These are phyloP conservation scores for Paramecium sexaurelia DNA, from an alignment of 73 alveolate species.

Conservation along the genomic window DNA sequence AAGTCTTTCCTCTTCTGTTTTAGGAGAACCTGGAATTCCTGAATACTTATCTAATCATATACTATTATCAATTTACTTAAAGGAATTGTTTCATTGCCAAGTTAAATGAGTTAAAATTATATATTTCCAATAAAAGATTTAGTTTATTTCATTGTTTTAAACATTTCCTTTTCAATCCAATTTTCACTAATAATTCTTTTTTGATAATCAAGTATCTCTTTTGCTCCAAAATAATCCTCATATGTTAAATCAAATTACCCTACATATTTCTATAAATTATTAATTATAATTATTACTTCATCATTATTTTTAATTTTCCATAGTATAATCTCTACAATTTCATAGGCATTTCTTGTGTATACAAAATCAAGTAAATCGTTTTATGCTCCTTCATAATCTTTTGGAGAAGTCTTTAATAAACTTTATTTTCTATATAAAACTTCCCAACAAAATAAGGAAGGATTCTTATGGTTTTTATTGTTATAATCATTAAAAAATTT, in stretches of 20 bases:
- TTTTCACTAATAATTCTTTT: background rate
- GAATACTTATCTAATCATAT: background rate
- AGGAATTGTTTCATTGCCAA: background rate
- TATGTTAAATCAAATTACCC: slow-evolving; percentile 4
- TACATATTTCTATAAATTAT: background rate
- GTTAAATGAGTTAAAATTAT: background rate
- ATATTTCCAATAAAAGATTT: slow-evolving; percentile 45
- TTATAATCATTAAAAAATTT: slow-evolving; percentile 39
- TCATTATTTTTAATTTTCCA: slow-evolving; percentile 52
- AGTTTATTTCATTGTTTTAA: background rate
- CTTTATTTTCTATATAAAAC: background rate
- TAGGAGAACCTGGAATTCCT: slow-evolving; percentile 57
- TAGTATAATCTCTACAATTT: background rate
- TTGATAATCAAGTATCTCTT: background rate
- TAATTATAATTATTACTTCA: background rate
- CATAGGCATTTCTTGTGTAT: background rate
- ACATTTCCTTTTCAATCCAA: slow-evolving; percentile 16
- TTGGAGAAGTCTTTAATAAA: background rate
- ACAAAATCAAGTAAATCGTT: slow-evolving; percentile 6
- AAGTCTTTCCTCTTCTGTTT: slow-evolving; percentile 10
- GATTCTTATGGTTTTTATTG: background rate
- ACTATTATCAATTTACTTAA: background rate
- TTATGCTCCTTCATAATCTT: background rate
- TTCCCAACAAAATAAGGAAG: slow-evolving; percentile 51
- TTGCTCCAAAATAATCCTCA: background rate